Evolutionary conservation across 768 basidiomycete species (phyloP).

Genomic region (Coprinopsis marcescibilis): DNA sequence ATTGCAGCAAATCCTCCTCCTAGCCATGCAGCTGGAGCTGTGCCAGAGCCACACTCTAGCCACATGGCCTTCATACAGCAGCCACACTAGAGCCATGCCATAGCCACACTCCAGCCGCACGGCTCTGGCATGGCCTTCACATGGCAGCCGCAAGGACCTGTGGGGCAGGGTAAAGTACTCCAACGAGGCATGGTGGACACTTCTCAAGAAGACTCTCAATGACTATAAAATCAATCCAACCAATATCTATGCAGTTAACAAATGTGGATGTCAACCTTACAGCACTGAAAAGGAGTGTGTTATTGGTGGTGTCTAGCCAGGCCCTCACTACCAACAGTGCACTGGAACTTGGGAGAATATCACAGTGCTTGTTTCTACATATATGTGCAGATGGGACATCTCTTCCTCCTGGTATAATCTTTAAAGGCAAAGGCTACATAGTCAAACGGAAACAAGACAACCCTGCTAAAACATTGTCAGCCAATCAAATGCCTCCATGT

Average conservation of each 20-base stretch:
- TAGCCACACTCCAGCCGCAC: no score
- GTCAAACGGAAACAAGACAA: constrained; percentile 34
- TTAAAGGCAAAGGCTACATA: constrained; percentile 31
- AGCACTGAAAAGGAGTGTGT: constrained; percentile 21
- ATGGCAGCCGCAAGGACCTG: no score
- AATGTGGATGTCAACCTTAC: constrained; percentile 13
- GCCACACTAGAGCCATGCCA: no score
- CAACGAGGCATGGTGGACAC: not conserved
- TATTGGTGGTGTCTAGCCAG: constrained; percentile 19
- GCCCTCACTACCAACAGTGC: constrained; percentile 24
- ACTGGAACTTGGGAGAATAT: constrained; percentile 27
- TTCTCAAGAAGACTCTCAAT: not conserved
- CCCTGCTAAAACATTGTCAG: constrained; percentile 34
- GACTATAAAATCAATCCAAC: not conserved
- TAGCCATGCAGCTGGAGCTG: no score
- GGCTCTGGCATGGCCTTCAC: no score
- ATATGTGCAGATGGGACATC: constrained; percentile 35
- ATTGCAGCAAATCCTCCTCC: no score
- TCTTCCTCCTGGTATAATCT: constrained; percentile 32
- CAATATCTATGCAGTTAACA: not conserved
- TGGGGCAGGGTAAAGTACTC: no score
- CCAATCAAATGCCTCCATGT: constrained; percentile 3
- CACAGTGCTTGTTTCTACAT: constrained; percentile 29
- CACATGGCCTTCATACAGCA: no score
- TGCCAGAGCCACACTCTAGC: no score